Evolutionary conservation across 441 rosid species (phyloP).

Genomic region (Aleurites moluccanus): DNA sequence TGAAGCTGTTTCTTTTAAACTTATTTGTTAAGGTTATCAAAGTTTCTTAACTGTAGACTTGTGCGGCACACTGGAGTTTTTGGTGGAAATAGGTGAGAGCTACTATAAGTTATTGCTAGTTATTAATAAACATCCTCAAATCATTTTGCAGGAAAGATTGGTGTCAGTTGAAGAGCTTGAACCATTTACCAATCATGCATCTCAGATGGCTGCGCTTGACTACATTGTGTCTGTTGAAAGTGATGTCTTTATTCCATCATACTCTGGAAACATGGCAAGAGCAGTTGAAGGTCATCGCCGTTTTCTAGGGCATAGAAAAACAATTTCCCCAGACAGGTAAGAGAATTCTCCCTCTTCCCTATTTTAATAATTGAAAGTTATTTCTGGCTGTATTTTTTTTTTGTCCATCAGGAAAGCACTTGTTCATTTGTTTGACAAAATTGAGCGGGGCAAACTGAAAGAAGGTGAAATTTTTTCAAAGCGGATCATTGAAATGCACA

Average conservation of each 20-base stretch:
- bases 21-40: neutral
- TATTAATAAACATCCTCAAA: slow-evolving; percentile 18
- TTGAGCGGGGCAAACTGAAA: slow-evolving; percentile 52
- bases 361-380: slow-evolving; percentile 1
- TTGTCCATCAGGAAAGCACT: slow-evolving; percentile 65
- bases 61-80: neutral
- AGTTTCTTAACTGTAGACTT: neutral
- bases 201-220: slow-evolving; percentile 99
- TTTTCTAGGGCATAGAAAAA: slow-evolving; percentile 90
- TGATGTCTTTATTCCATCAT: slow-evolving; percentile 88
- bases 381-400: slow-evolving; percentile 3
- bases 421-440: slow-evolving; percentile 75
- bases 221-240: slow-evolving; percentile 94
- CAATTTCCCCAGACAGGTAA: slow-evolving; percentile 85
- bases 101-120: neutral
- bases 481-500: slow-evolving; percentile 66
- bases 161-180: slow-evolving; percentile 81
- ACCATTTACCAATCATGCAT: slow-evolving; percentile 75
- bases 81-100: slow-evolving; percentile 7
- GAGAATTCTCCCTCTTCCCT: neutral
- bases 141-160: slow-evolving; percentile 70
- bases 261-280: slow-evolving; percentile 97
- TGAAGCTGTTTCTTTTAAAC: neutral
- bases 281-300: slow-evolving; percentile 99
- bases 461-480: slow-evolving; percentile 61